Conservation (phyloP, 1,284 basidiomycete genomes). For the Phenoliferia sp. region DNA sequence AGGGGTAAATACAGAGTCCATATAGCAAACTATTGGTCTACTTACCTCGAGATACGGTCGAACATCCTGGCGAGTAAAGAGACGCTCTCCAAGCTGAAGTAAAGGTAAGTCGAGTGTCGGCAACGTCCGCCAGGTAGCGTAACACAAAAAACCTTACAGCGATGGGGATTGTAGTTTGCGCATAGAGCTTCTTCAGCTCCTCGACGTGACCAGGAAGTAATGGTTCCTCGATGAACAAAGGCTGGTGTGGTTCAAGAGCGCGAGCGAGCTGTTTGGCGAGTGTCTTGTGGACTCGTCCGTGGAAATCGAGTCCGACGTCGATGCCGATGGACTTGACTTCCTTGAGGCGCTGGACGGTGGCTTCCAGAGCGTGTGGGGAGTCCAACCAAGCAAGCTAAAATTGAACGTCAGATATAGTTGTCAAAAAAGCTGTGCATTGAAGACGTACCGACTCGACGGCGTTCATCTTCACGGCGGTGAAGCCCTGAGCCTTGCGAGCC, state of each 20-base stretch:
- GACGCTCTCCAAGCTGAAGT: slow-evolving; percentile 56
- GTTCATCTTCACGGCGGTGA: slow-evolving; percentile 75
- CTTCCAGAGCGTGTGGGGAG: slow-evolving; percentile 52
- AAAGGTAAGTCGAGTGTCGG: background rate
- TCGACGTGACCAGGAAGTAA: slow-evolving; percentile 53
- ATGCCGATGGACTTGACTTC: slow-evolving; percentile 60
- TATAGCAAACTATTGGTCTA: too few relatives aligned
- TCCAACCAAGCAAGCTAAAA: slow-evolving; percentile 47
- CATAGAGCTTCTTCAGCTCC: slow-evolving; percentile 48
- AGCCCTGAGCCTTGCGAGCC: slow-evolving; percentile 61
- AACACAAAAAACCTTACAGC: slow-evolving; percentile 35
- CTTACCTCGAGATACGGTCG: slow-evolving; percentile 50
- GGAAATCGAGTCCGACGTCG: slow-evolving; percentile 56
- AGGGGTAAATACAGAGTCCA: too few relatives aligned
- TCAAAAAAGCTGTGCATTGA: slow-evolving; percentile 34
- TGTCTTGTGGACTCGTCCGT: slow-evolving; percentile 59
- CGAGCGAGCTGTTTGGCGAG: slow-evolving; percentile 73
- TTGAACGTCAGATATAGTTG: slow-evolving; percentile 46
- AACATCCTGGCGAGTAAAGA: slow-evolving; percentile 64
- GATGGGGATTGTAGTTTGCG: slow-evolving; percentile 48
- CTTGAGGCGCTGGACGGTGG: slow-evolving; percentile 59
- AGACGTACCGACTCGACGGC: slow-evolving; percentile 43
- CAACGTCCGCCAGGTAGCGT: background rate
- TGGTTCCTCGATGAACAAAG: slow-evolving; percentile 72
- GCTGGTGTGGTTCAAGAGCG: slow-evolving; percentile 59